phyloP scores from a whole-genome alignment of 2,329 filamentous ascomycete genomes.

The Monosporascus sp. region DNA sequence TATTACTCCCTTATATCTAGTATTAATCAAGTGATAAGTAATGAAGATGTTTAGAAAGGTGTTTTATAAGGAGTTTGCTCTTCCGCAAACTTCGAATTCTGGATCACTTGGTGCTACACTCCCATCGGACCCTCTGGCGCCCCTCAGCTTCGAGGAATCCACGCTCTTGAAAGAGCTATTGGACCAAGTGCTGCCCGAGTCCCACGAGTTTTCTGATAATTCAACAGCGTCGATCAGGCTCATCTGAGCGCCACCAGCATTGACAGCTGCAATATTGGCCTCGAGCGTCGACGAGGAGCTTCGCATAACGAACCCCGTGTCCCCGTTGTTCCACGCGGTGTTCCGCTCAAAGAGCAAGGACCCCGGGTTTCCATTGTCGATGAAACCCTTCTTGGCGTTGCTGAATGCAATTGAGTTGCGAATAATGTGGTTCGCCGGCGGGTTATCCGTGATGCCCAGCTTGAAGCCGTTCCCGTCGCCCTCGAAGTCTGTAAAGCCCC shows the following conservation, averaged over 20 bases:
- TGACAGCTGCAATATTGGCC: conserved; percentile 34
- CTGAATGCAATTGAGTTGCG: conserved; percentile 37
- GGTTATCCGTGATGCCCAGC: conserved; percentile 34
- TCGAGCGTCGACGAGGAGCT: conserved; percentile 31
- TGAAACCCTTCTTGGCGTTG: conserved; percentile 40
- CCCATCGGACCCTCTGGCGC: conserved; percentile 29
- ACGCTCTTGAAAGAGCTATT: conserved; percentile 35
- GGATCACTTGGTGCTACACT: conserved; percentile 32
- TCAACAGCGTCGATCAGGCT: conserved; percentile 17
- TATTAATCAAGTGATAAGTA: too few relatives aligned
- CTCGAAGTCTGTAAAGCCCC: conserved; percentile 36
- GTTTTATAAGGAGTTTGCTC: too few relatives aligned
- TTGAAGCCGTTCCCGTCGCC: conserved; percentile 44
- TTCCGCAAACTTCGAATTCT: too few relatives aligned
- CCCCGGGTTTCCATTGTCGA: conserved; percentile 40
- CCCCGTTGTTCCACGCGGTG: conserved; percentile 41
- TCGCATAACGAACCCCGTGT: conserved; percentile 34
- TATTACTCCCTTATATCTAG: too few relatives aligned
- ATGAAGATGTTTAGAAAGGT: too few relatives aligned
- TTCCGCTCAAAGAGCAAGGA: conserved; percentile 34
- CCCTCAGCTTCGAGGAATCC: conserved; percentile 28
- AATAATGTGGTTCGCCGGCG: conserved; percentile 36
- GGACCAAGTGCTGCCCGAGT: conserved; percentile 31
- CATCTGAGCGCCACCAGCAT: conserved; percentile 19
- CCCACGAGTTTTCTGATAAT: conserved; percentile 36